phyloP scores from a whole-genome alignment of 148 eudicot species.

The Oxyria digyna region DNA sequence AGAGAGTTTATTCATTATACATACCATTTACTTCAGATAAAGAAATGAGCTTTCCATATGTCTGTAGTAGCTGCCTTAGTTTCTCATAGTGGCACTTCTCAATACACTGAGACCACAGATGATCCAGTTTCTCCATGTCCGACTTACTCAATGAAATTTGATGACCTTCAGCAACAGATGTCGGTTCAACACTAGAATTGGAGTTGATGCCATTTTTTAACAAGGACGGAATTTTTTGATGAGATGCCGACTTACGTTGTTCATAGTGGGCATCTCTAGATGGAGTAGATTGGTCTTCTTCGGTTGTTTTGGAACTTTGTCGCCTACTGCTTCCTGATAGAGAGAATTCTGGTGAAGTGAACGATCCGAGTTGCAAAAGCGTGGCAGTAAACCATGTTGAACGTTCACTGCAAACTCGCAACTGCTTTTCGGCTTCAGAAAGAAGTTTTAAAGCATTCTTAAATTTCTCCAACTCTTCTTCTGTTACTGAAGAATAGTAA shows the following conservation, averaged over 20 bases:
- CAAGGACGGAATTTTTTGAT: slow-evolving; percentile 21
- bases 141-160: slow-evolving; percentile 21
- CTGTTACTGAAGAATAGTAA: slow-evolving; percentile 46
- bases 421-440: slow-evolving; percentile 92
- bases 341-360: slow-evolving; percentile 64
- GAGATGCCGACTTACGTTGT: slow-evolving; percentile 33
- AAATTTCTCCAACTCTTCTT: slow-evolving; percentile 69
- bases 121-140: slow-evolving; percentile 44
- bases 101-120: slow-evolving; percentile 73
- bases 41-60: slow-evolving; percentile 67
- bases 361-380: slow-evolving; percentile 79
- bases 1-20: slow-evolving; percentile 8
- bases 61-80: slow-evolving; percentile 61
- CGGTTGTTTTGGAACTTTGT: slow-evolving; percentile 72
- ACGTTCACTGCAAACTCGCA: slow-evolving; percentile 85
- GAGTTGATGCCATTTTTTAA: slow-evolving; percentile 18
- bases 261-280: slow-evolving; percentile 38
- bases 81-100: slow-evolving; percentile 87
- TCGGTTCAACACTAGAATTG: slow-evolving; percentile 16
- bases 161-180: slow-evolving; percentile 16
- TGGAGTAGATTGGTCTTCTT: slow-evolving; percentile 56
- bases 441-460: slow-evolving; percentile 87
- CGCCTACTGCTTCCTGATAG: slow-evolving; percentile 76
- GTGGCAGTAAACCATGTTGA: slow-evolving; percentile 99
- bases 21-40: slow-evolving; percentile 77